Conservation (phyloP, 2,329 filamentous ascomycete genomes). For the Nannizzia gypsea region DNA sequence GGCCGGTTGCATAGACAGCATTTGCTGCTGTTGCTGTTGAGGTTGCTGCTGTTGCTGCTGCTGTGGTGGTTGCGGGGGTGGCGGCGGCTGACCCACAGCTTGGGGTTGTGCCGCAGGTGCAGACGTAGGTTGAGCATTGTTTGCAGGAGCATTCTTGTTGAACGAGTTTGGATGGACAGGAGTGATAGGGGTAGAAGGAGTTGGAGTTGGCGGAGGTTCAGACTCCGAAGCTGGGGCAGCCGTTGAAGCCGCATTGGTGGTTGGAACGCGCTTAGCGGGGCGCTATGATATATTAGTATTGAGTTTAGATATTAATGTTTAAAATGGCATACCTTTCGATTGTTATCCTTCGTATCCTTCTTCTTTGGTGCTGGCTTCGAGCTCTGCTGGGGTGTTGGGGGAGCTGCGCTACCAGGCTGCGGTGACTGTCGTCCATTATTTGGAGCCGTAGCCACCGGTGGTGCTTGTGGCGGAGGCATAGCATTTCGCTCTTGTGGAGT, state of each 20-base stretch:
- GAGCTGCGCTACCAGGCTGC: conserved; percentile 37
- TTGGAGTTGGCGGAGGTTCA: conserved; percentile 37
- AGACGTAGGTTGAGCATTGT: conserved; percentile 21
- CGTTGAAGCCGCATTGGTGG: conserved; percentile 27
- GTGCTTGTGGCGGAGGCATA: conserved; percentile 40
- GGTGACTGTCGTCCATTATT: conserved; percentile 35
- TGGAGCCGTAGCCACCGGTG: conserved; percentile 26
- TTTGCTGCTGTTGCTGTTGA: conserved; percentile 20
- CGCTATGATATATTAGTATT: conserved; percentile 24
- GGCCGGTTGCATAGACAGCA: conserved; percentile 9
- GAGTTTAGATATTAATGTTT: conserved; percentile 5
- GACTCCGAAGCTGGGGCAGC: conserved; percentile 36
- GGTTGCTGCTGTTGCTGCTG: conserved; percentile 14
- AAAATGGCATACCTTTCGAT: conserved; percentile 36
- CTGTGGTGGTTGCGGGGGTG: conserved; percentile 14
- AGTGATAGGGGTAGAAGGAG: conserved; percentile 39
- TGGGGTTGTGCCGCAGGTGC: conserved; percentile 16
- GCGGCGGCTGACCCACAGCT: conserved; percentile 16
- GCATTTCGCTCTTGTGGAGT: conserved; percentile 47
- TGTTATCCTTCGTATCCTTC: conserved; percentile 43
- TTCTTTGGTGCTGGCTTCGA: conserved; percentile 50
- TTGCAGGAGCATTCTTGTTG: conserved; percentile 26
- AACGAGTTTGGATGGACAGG: conserved; percentile 37
- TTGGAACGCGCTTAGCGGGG: conserved; percentile 32
- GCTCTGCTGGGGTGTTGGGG: conserved; percentile 50